Percentiles rank a stretch among this genome's conserved stretches.
Evolutionary conservation across 164 flowering plant genomes (phyloP).

Genomic region (Umbellularia californica): DNA sequence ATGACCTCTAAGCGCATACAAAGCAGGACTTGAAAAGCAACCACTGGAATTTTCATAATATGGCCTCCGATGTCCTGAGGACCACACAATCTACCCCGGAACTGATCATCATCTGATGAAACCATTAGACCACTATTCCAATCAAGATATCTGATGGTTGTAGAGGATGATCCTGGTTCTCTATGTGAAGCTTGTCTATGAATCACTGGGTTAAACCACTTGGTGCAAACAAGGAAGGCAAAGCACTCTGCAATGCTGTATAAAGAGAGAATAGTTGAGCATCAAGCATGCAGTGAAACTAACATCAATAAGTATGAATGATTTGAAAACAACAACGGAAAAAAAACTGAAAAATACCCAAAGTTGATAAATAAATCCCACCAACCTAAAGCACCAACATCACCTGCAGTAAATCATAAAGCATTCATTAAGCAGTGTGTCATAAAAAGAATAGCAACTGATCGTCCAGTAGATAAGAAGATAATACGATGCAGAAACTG

Average conservation of each 20-base stretch:
- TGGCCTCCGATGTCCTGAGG: constrained; percentile 88
- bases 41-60: constrained; percentile 78
- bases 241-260: constrained; percentile 90
- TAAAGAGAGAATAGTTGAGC: constrained; percentile 5
- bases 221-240: constrained; percentile 91
- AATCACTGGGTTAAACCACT: constrained; percentile 87
- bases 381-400: constrained; percentile 79
- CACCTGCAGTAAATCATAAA: constrained; percentile 55
- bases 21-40: constrained; percentile 70
- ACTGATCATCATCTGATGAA: constrained; percentile 52
- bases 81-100: constrained; percentile 48
- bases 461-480: neutral
- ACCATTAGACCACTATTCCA: constrained; percentile 67
- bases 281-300: neutral
- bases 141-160: constrained; percentile 53
- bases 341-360: constrained; percentile 43
- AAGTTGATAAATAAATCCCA: constrained; percentile 92
- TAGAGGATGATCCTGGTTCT: constrained; percentile 54
- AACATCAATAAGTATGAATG: neutral
- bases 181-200: constrained; percentile 45
- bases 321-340: too few species aligned
- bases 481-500: neutral
- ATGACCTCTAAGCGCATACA: constrained; percentile 87
- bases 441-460: neutral
- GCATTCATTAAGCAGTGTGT: neutral